Evolutionary conservation across 495 filamentous ascomycete species (phyloP), one percentile per base, ranked within the genome.

Genomic region (Penicillium pancosmium): DNA sequence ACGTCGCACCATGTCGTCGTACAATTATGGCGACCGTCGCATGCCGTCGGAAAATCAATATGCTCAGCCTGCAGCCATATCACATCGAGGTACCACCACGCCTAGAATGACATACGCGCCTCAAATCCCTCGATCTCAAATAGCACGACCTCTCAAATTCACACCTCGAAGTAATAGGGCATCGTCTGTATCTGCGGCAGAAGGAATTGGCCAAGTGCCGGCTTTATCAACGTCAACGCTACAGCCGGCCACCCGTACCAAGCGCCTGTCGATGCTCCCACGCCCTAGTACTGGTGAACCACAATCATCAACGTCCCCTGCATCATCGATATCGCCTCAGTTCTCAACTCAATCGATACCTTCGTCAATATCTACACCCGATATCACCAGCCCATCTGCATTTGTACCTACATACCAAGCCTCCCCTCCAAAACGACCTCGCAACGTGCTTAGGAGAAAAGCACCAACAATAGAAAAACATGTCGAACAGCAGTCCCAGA

Each of bases 381-480:
- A 66, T 50, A 23, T 65, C 11, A 62, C 55, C 11, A 64, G 16
- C 5, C 51, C 58, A 21, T 56, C 66, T 16, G 36, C 50, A 15
- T 60, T 62, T 31, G 43, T 50, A 19, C 36, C 55, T 15, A 57
- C 36, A 19, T 34, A 56, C 19, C 64, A 62, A 46, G 50, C 59
- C 7, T 50, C 61, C 35, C 56, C 58, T 12, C 55, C 44, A 21
- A 65, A 71, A 57, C 71, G 72, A 50, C 59, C 68, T 51, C 70
- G 76, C 52, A 80, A 80, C 60, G 69, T 79, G 48, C 64, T 80
- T 40, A 72, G 78, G 55, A 72, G 78, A 55, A 78, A 66, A 55
- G 72, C 75, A 38, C 71, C 76, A 4, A 75, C 72, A 54, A 78
- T 78, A 61, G 76, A 73, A 27, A 72, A 69, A 48, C 62, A 75